phyloP scores from a whole-genome alignment of 257 asterid genomes.

The Ajuga chamaepitys region DNA sequence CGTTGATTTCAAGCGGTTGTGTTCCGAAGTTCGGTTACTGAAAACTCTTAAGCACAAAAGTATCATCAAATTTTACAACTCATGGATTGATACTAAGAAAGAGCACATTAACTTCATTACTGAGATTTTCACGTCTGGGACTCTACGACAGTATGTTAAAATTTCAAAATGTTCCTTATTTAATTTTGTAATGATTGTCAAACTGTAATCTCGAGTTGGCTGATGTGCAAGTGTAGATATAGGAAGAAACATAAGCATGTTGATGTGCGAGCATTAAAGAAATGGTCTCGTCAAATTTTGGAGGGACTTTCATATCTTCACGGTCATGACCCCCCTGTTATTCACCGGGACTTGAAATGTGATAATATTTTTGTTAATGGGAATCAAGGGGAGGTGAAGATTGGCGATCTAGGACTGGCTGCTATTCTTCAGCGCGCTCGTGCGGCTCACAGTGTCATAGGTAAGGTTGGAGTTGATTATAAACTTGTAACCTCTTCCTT shows the following conservation, averaged over 20 bases:
- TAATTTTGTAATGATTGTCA: neutral
- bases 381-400: slow-evolving; percentile 50
- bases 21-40: slow-evolving; percentile 93
- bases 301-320: slow-evolving; percentile 90
- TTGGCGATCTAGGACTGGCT: slow-evolving; percentile 47
- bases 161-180: neutral
- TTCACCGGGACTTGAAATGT: slow-evolving; percentile 93
- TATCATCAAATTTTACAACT: slow-evolving; percentile 86
- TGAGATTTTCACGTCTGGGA: slow-evolving; percentile 63
- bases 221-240: slow-evolving; percentile 41
- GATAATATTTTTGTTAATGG: slow-evolving; percentile 56
- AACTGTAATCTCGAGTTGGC: neutral
- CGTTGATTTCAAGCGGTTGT: slow-evolving; percentile 75
- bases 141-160: slow-evolving; percentile 68
- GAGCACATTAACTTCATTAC: slow-evolving; percentile 81
- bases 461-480: slow-evolving; percentile 18
- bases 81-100: slow-evolving; percentile 83
- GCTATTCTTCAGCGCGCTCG: slow-evolving; percentile 60
- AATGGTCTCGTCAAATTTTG: slow-evolving; percentile 88
- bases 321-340: slow-evolving; percentile 85
- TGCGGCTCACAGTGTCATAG: slow-evolving; percentile 67
- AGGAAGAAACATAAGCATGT: slow-evolving; percentile 82
- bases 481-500: neutral
- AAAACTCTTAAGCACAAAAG: slow-evolving; percentile 96
- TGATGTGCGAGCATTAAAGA: slow-evolving; percentile 85